Conservation (phyloP, 768 basidiomycete genomes). For the Lentinus brumalis region DNA sequence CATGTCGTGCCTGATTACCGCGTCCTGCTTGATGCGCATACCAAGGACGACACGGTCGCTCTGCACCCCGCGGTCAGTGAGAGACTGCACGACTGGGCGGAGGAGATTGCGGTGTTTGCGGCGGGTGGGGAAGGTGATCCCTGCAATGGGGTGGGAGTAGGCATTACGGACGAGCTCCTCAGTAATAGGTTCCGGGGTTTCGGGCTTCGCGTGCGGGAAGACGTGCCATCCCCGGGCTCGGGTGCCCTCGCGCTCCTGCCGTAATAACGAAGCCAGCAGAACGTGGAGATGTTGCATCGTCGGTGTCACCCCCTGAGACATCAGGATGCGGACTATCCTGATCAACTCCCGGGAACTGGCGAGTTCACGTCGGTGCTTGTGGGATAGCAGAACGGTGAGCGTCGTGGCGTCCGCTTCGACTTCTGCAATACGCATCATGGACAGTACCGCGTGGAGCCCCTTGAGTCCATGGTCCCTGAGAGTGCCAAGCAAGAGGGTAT, state of each 20-base stretch:
- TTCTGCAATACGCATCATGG: conserved; percentile 54
- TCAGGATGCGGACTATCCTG: conserved; percentile 48
- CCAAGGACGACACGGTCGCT: conserved; percentile 60
- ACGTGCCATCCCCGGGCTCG: conserved; percentile 20
- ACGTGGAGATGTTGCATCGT: conserved; percentile 61
- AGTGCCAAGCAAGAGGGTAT: conserved; percentile 57
- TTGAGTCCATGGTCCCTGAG: conserved; percentile 51
- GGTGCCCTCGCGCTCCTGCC: conserved; percentile 37
- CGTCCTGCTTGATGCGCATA: conserved; percentile 66
- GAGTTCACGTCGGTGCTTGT: conserved; percentile 47
- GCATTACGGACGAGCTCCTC: not conserved
- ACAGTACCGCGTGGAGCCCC: conserved; percentile 48
- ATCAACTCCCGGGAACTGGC: conserved; percentile 49
- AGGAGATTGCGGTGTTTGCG: conserved; percentile 36
- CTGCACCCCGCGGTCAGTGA: conserved; percentile 49
- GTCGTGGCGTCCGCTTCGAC: conserved; percentile 58
- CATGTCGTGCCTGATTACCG: conserved; percentile 31
- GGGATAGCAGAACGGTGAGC: conserved; percentile 53
- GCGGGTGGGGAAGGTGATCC: conserved; percentile 40
- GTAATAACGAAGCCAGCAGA: conserved; percentile 54
- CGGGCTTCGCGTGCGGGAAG: not conserved
- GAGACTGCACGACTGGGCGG: conserved; percentile 46
- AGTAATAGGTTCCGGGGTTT: conserved; percentile 3
- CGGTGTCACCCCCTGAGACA: conserved; percentile 43
- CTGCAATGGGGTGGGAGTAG: conserved; percentile 52